These are phyloP conservation scores for Puccinia novopanici DNA, from an alignment of 1,284 basidiomycete species.

Conservation along the genomic window DNA sequence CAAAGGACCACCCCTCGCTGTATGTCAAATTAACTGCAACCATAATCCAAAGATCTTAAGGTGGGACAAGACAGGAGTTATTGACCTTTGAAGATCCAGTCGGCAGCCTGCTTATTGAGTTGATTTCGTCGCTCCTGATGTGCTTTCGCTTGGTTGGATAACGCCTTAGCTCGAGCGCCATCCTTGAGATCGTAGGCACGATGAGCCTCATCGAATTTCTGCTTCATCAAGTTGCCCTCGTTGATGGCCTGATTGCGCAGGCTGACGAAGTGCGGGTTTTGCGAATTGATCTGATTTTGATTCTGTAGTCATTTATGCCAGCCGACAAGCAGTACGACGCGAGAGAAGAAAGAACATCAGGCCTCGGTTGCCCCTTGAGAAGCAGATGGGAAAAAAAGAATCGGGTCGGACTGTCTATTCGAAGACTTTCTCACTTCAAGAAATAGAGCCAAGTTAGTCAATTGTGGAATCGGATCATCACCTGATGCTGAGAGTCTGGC, in stretches of 20 bases:
- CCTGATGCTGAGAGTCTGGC: constrained; percentile 15
- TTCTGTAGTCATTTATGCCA: constrained; percentile 58
- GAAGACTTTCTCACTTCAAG: background rate
- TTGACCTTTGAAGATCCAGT: constrained; percentile 73
- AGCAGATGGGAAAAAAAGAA: background rate
- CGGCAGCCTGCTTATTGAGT: constrained; percentile 79
- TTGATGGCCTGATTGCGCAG: constrained; percentile 73
- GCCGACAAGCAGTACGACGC: background rate
- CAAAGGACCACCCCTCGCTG: background rate
- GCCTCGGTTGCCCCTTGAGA: background rate
- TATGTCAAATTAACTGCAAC: background rate
- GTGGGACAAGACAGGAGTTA: constrained; percentile 50
- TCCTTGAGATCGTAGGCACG: constrained; percentile 68
- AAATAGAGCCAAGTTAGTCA: background rate
- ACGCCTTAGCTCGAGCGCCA: constrained; percentile 76
- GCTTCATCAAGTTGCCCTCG: constrained; percentile 65
- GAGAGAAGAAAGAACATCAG: background rate
- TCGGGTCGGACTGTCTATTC: background rate
- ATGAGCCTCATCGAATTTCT: constrained; percentile 60
- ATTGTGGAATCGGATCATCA: constrained; percentile 13
- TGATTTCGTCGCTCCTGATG: constrained; percentile 78
- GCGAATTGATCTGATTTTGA: constrained; percentile 66
- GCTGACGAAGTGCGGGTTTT: constrained; percentile 68
- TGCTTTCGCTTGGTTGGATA: constrained; percentile 78
- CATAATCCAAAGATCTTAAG: no score